Conservation (phyloP, 352 stramenopile genomes). For the Phytophthora nicotianae region DNA sequence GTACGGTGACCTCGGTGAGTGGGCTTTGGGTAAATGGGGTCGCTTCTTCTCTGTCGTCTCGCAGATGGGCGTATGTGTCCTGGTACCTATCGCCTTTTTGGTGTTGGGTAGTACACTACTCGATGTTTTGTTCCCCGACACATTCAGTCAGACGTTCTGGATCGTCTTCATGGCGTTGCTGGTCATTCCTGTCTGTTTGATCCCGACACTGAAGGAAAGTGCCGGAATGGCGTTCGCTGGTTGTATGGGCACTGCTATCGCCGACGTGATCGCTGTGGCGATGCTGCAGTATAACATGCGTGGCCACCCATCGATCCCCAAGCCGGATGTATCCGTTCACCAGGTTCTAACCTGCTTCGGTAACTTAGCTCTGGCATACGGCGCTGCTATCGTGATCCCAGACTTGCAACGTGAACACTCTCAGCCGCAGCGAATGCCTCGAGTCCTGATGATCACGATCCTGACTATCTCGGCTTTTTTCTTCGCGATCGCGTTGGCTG, state of each 20-base stretch:
- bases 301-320: constrained; percentile 22
- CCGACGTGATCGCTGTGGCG: constrained; percentile 22
- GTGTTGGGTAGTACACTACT: constrained; percentile 21
- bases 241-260: constrained; percentile 22
- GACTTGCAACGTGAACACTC: constrained; percentile 25
- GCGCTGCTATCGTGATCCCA: constrained; percentile 18
- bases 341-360: constrained; percentile 25
- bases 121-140: constrained; percentile 24
- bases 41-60: constrained; percentile 26
- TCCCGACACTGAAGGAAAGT: constrained; percentile 26
- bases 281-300: constrained; percentile 26
- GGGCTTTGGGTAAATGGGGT: constrained; percentile 20
- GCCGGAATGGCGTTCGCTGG: constrained; percentile 23
- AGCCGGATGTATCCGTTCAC: constrained; percentile 14
- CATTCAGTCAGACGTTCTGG: constrained; percentile 27
- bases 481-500: constrained; percentile 21
- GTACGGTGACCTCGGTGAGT: constrained; percentile 24
- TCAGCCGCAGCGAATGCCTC: constrained; percentile 21
- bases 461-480: constrained; percentile 24
- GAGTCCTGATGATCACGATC: constrained; percentile 17
- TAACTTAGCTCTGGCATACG: constrained; percentile 19
- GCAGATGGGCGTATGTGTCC: constrained; percentile 21
- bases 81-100: constrained; percentile 20
- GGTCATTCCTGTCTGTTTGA: constrained; percentile 25
- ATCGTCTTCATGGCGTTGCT: constrained; percentile 27